Evolutionary conservation across 177 flowering plant genomes (phyloP).

Genomic region (Vitis hybrid): DNA sequence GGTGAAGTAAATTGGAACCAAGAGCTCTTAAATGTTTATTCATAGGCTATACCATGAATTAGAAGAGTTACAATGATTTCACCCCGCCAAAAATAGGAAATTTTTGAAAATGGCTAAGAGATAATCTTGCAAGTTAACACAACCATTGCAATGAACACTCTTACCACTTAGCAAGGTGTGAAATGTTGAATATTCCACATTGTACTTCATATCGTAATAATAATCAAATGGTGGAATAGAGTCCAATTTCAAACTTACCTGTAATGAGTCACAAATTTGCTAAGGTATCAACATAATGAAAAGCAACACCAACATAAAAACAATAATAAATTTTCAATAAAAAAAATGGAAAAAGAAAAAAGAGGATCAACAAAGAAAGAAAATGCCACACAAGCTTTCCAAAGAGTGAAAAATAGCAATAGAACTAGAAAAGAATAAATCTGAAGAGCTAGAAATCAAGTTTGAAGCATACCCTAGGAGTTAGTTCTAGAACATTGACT

Average conservation of each 20-base stretch:
- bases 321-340: background rate
- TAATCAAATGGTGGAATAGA: conserved; percentile 52
- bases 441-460: background rate
- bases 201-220: conserved; percentile 89
- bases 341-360: background rate
- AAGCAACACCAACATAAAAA: background rate
- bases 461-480: conserved; percentile 48
- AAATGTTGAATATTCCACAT: conserved; percentile 83
- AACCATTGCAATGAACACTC: conserved; percentile 7
- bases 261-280: conserved; percentile 20
- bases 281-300: background rate
- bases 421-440: background rate
- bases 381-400: background rate
- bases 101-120: too few relatives aligned
- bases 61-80: too few relatives aligned
- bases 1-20: too few relatives aligned
- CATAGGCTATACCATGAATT: too few relatives aligned
- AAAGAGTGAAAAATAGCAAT: background rate
- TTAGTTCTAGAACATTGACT: conserved; percentile 51
- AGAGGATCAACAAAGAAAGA: background rate
- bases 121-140: too few relatives aligned
- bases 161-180: conserved; percentile 44
- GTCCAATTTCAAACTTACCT: conserved; percentile 44
- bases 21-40: too few relatives aligned
- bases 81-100: too few relatives aligned